These are phyloP conservation scores for Paramecium biaurelia DNA, from an alignment of 73 alveolate genomes.

Conservation along the genomic window DNA sequence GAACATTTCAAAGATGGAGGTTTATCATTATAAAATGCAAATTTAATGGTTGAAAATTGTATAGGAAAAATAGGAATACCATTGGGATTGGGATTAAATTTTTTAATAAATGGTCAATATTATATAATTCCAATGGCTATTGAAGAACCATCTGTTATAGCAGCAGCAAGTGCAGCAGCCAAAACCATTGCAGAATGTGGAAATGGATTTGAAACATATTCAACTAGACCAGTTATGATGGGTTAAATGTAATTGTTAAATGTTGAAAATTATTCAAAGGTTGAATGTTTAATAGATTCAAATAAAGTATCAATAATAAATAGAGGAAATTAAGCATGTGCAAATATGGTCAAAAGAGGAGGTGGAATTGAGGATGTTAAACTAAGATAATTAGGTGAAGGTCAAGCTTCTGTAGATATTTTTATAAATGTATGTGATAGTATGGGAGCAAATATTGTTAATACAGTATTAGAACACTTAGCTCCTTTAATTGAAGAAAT, in stretches of 20 bases:
- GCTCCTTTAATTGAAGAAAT: constrained; percentile 77
- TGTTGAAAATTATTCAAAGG: constrained; percentile 67
- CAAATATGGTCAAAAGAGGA: constrained; percentile 95
- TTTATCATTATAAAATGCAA: constrained; percentile 86
- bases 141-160: constrained; percentile 99
- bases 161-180: constrained; percentile 98
- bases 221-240: constrained; percentile 94
- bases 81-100: constrained; percentile 94
- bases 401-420: constrained; percentile 73
- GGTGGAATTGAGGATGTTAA: constrained; percentile 97
- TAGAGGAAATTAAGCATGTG: constrained; percentile 88
- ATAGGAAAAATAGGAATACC: constrained; percentile 93
- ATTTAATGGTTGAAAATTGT: constrained; percentile 95
- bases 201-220: constrained; percentile 82
- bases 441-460: constrained; percentile 98
- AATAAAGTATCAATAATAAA: constrained; percentile 80
- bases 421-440: constrained; percentile 93
- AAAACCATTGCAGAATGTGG: constrained; percentile 91
- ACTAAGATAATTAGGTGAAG: constrained; percentile 17
- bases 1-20: constrained; percentile 81
- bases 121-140: constrained; percentile 96
- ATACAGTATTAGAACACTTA: constrained; percentile 89
- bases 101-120: constrained; percentile 87
- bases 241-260: constrained; percentile 89
- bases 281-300: constrained; percentile 68